Conservation (phyloP, 1,284 basidiomycete species). For the Leccinum fallax region DNA sequence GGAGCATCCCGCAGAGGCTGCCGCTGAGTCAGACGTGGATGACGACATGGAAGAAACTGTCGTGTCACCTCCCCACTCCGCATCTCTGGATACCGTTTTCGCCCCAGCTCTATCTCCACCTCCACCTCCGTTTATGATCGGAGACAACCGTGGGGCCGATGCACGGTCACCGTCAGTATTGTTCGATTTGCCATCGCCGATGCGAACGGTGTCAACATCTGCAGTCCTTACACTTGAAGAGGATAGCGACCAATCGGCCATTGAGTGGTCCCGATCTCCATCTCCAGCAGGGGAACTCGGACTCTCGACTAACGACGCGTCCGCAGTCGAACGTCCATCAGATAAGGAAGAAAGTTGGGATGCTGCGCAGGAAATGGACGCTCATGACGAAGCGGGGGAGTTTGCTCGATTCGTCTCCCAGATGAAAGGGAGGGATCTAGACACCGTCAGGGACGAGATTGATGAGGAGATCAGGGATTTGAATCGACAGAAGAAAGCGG, state of each 20-base stretch:
- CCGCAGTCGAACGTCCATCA: slow-evolving; percentile 6
- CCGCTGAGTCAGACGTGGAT: slow-evolving; percentile 14
- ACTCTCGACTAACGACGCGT: background rate
- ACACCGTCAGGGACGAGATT: slow-evolving; percentile 84
- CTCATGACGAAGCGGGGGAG: slow-evolving; percentile 84
- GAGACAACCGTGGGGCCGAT: slow-evolving; percentile 3
- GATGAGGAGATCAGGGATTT: slow-evolving; percentile 88
- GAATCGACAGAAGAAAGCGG: slow-evolving; percentile 83
- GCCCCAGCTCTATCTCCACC: slow-evolving; percentile 18
- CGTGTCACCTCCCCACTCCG: slow-evolving; percentile 4
- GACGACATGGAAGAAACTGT: slow-evolving; percentile 25
- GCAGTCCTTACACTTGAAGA: slow-evolving; percentile 24
- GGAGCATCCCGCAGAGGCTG: slow-evolving; percentile 6
- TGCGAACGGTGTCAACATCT: slow-evolving; percentile 16
- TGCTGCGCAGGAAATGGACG: slow-evolving; percentile 80
- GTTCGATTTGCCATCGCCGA: slow-evolving; percentile 13
- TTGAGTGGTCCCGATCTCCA: slow-evolving; percentile 52
- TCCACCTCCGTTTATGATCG: slow-evolving; percentile 14
- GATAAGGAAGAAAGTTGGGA: slow-evolving; percentile 54
- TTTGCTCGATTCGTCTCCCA: slow-evolving; percentile 91
- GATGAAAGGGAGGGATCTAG: slow-evolving; percentile 82
- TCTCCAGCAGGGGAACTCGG: slow-evolving; percentile 25
- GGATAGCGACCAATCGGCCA: slow-evolving; percentile 30
- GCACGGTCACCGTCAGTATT: slow-evolving; percentile 6
- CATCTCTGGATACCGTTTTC: background rate